phyloP scores from a whole-genome alignment of 1,139 yeast genomes.

The Nadsonia commutata region DNA sequence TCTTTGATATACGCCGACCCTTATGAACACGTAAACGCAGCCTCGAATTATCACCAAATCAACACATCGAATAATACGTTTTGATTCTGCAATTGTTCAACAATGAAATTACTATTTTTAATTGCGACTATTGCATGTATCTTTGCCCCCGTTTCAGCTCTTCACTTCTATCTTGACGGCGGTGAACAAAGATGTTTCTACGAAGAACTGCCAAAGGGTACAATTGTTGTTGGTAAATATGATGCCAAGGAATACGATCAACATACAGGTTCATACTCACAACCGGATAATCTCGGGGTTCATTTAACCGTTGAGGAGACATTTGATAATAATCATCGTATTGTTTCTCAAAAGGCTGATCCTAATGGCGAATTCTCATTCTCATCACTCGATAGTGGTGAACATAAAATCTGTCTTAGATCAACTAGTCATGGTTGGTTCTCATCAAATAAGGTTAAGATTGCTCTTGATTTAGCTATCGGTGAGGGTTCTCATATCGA shows the following conservation, averaged over 20 bases:
- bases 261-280: conserved; percentile 29
- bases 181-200: conserved; percentile 50
- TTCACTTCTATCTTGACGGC: conserved; percentile 42
- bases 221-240: conserved; percentile 46
- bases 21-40: background rate
- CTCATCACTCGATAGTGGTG: conserved; percentile 57
- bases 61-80: too few relatives aligned
- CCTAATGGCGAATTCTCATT: conserved; percentile 53
- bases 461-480: conserved; percentile 34
- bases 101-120: background rate
- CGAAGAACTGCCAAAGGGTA: conserved; percentile 45
- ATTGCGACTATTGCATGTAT: background rate
- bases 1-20: background rate
- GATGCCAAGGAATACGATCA: conserved; percentile 42
- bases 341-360: conserved; percentile 47
- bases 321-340: conserved; percentile 54
- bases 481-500: conserved; percentile 41
- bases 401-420: conserved; percentile 56
- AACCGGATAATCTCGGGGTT: conserved; percentile 32
- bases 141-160: conserved; percentile 16
- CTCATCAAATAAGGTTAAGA: conserved; percentile 32
- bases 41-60: background rate
- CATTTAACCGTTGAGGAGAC: conserved; percentile 46
- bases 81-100: too few relatives aligned
- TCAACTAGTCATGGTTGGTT: conserved; percentile 51